Evolutionary conservation across 2,329 filamentous ascomycete species (phyloP).

Genomic region (Kalmusia sp.): DNA sequence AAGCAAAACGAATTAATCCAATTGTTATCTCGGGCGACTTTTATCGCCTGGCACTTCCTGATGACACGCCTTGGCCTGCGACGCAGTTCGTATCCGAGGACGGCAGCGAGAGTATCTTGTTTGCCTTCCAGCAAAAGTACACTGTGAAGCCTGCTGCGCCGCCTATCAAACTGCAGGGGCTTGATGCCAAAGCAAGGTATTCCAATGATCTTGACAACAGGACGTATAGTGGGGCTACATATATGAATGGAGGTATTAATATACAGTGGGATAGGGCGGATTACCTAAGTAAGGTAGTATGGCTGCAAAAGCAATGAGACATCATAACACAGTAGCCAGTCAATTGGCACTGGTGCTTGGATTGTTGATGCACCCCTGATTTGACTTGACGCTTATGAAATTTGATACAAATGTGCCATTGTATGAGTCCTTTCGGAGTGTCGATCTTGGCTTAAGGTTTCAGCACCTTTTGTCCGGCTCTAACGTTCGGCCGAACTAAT

Average conservation of each 20-base stretch:
- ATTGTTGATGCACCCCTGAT: no score
- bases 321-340: no score
- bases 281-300: slow-evolving; percentile 65
- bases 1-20: slow-evolving; percentile 65
- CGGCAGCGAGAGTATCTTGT: slow-evolving; percentile 59
- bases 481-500: no score
- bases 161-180: slow-evolving; percentile 61
- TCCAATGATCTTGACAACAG: slow-evolving; percentile 57
- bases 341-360: no score
- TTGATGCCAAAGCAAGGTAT: slow-evolving; percentile 64
- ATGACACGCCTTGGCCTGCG: slow-evolving; percentile 68
- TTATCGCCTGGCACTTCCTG: slow-evolving; percentile 65
- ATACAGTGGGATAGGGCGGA: slow-evolving; percentile 57
- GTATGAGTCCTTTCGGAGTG: no score
- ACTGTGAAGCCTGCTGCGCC: slow-evolving; percentile 62
- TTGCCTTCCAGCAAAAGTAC: slow-evolving; percentile 66
- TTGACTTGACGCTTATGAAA: no score
- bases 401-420: no score
- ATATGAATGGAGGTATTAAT: slow-evolving; percentile 69
- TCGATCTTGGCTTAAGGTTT: no score
- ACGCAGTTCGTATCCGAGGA: slow-evolving; percentile 65
- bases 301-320: slow-evolving; percentile 56
- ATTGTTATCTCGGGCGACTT: slow-evolving; percentile 65
- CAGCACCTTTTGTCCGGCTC: no score
- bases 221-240: slow-evolving; percentile 63